phyloP scores from a whole-genome alignment of 208 protist genomes.

The Trypanosoma vivax region DNA sequence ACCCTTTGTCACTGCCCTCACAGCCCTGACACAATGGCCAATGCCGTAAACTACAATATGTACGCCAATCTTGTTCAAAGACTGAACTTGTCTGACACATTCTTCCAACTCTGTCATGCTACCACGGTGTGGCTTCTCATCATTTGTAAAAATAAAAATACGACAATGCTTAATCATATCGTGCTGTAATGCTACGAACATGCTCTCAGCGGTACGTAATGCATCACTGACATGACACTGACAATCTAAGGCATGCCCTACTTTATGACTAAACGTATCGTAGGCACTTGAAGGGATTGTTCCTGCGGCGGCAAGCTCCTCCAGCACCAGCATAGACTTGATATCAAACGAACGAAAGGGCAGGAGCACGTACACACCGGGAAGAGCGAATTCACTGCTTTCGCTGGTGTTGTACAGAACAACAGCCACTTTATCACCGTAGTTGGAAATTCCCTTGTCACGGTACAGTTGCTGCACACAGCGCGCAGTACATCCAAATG shows the following conservation, averaged over 20 bases:
- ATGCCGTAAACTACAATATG: conserved; percentile 68
- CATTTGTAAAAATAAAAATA: conserved; percentile 84
- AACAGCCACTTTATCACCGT: conserved; percentile 57
- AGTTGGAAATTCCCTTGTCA: conserved; percentile 52
- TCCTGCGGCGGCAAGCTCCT: conserved; percentile 46
- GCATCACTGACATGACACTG: conserved; percentile 40
- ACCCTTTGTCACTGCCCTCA: not conserved
- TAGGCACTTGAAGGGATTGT: conserved; percentile 21
- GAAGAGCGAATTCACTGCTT: conserved; percentile 30
- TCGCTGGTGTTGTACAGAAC: conserved; percentile 66
- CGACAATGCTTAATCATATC: conserved; percentile 34
- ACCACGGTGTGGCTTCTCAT: conserved; percentile 55
- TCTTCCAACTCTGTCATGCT: conserved; percentile 23
- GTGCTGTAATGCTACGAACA: conserved; percentile 34
- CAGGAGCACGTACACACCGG: conserved; percentile 63
- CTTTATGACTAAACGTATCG: conserved; percentile 10
- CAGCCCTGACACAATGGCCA: not conserved
- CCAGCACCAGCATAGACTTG: conserved; percentile 41
- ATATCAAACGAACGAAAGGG: conserved; percentile 23
- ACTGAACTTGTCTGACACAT: conserved; percentile 31
- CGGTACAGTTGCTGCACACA: conserved; percentile 44
- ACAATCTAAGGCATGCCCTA: conserved; percentile 9
- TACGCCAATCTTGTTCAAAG: conserved; percentile 46
- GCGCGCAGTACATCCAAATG: conserved; percentile 39
- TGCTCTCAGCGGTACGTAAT: conserved; percentile 61